Evolutionary conservation across 2,329 filamentous ascomycete species (phyloP), one percentile per base, ranked within the genome.

Genomic region (Mollisiaceae sp.): DNA sequence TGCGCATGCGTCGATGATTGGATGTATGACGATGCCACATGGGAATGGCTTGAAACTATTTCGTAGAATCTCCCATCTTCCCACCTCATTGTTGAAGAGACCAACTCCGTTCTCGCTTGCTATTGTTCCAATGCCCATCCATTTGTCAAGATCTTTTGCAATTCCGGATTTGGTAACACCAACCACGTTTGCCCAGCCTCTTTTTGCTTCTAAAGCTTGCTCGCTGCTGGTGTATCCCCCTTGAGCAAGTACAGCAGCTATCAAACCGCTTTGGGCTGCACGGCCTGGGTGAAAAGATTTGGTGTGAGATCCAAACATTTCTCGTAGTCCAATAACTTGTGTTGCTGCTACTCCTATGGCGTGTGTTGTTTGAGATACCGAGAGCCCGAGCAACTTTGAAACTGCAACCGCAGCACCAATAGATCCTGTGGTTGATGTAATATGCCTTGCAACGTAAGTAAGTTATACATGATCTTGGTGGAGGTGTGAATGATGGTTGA

Each of bases 21-120:
- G 83, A 72, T 86, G 84, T 67, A 85, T 82, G 0, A 86, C 82
- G 65, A 86, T 85, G 0, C 83, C 84, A 71, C 84, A 86, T 0
- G 84, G 83, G 66, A 83, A 86, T 0, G 83, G 84, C 71, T 86
- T 86, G 75, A 86, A 86, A 1, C 82, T 80, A 67, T 86, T 86
- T 67, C 79, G 79, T 69, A 80, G 76, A 9, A 83, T 81, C 75
- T 86, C 83, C 83, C 83, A 86, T n/a, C 66, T 64, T 18, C 63
- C 70, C 36, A 52, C 12, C 4, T 20, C 35, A 3, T 55, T 55
- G 24, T 18, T 65, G 6, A 52, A 55, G 1, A 69, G 43, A 27
- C 65, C 67, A 41, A 67, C 60, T 12, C 59, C 32, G 35, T 64
- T 24, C 9, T 63, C 62, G 11, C 54, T 54, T 2, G 27, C 64